Evolutionary conservation across 768 basidiomycete genomes (phyloP).

Genomic region (Daedaleopsis sinensis): DNA sequence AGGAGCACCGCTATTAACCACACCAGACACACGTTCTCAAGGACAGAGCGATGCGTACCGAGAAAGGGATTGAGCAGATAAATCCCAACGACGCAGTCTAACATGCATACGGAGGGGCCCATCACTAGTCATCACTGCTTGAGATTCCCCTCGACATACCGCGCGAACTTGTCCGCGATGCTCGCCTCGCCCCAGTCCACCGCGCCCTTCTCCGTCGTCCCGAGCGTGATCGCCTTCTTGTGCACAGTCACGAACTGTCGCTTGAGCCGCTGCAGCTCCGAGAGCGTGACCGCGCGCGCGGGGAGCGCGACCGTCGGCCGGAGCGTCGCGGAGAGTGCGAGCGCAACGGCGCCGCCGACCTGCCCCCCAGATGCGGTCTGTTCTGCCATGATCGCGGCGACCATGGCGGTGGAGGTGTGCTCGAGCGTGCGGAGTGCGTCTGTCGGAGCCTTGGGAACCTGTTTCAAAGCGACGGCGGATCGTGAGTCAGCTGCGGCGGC

Average conservation of each 20-base stretch:
- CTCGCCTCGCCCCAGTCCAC: constrained; percentile 80
- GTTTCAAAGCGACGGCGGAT: neutral
- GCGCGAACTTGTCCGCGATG: constrained; percentile 69
- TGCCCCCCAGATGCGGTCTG: constrained; percentile 53
- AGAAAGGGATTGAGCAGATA: too few relatives aligned
- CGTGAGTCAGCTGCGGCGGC: too few relatives aligned
- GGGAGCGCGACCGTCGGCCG: constrained; percentile 64
- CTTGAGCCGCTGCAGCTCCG: constrained; percentile 87
- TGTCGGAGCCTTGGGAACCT: constrained; percentile 83
- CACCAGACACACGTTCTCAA: too few relatives aligned
- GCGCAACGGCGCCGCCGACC: constrained; percentile 53
- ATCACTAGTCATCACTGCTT: constrained; percentile 46
- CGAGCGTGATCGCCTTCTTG: constrained; percentile 85
- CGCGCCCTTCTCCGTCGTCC: constrained; percentile 73
- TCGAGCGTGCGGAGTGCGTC: constrained; percentile 90
- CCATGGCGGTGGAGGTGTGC: constrained; percentile 68
- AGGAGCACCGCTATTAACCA: too few relatives aligned
- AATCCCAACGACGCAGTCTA: neutral
- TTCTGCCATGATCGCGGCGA: constrained; percentile 70
- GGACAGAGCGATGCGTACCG: too few relatives aligned
- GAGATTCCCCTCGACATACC: constrained; percentile 73
- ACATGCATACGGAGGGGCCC: too few relatives aligned
- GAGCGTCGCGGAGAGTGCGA: constrained; percentile 45
- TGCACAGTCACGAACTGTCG: constrained; percentile 90
- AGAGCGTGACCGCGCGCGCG: constrained; percentile 71